A percentile compares a stretch with the other conserved stretches of the same genome.
These are phyloP conservation scores for Leucoagaricus sp. DNA, from an alignment of 1,284 basidiomycete species.

Conservation along the genomic window DNA sequence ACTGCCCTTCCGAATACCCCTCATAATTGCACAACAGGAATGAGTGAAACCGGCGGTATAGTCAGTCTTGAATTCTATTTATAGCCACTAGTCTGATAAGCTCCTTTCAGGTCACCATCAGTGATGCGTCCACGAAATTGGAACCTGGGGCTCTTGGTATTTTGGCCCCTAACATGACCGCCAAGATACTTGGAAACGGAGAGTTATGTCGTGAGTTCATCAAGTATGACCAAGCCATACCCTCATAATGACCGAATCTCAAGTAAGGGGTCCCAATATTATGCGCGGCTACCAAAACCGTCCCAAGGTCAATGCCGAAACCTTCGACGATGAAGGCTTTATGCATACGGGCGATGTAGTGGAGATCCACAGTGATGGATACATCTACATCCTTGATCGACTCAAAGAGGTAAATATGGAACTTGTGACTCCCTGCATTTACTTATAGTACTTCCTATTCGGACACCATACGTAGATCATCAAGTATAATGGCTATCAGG, in stretches of 20 bases:
- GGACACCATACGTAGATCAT: neutral
- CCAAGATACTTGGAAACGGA: slow-evolving; percentile 1
- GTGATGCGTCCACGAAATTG: neutral
- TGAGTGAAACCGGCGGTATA: slow-evolving; percentile 8
- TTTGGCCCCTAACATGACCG: slow-evolving; percentile 3
- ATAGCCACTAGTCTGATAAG: neutral
- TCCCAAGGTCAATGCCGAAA: neutral
- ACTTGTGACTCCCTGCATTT: too few relatives aligned
- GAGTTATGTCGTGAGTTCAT: slow-evolving; percentile 4
- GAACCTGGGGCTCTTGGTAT: slow-evolving; percentile 1
- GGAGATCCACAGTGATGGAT: neutral
- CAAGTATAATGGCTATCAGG: slow-evolving; percentile 8
- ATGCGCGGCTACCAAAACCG: slow-evolving; percentile 1
- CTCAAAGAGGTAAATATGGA: slow-evolving; percentile 7
- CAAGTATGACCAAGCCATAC: neutral
- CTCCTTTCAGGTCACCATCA: neutral
- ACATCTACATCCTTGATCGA: slow-evolving; percentile 5
- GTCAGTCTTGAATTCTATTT: neutral
- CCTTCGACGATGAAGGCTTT: slow-evolving; percentile 1
- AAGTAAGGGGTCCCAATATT: neutral
- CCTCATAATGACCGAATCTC: neutral
- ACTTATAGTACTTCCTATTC: neutral
- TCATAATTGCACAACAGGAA: neutral
- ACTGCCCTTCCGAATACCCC: neutral
- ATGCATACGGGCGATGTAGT: slow-evolving; percentile 6